phyloP scores from a whole-genome alignment of 176 grass and related monocot species.

The Guadua angustifolia region DNA sequence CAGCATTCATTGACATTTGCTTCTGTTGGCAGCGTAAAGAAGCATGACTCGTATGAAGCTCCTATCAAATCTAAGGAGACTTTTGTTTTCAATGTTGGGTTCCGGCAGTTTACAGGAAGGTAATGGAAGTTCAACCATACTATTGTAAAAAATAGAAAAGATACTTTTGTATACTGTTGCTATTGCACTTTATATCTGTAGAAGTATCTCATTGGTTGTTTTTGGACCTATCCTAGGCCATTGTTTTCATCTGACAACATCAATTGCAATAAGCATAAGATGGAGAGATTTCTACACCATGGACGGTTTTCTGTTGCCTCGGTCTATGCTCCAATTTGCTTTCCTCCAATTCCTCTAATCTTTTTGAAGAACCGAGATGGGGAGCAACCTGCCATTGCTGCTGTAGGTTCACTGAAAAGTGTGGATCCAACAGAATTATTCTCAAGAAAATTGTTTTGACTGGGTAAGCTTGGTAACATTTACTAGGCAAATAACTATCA shows the following conservation, averaged over 20 bases:
- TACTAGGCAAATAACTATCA: background rate
- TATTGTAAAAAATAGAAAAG: background rate
- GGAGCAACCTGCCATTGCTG: slow-evolving; percentile 67
- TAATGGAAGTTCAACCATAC: slow-evolving; percentile 42
- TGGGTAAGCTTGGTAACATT: slow-evolving; percentile 61
- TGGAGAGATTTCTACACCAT: slow-evolving; percentile 94
- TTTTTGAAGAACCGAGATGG: slow-evolving; percentile 74
- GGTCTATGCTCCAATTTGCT: slow-evolving; percentile 85
- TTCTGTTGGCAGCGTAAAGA: slow-evolving; percentile 75
- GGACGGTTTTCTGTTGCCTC: slow-evolving; percentile 90
- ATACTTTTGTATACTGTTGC: slow-evolving; percentile 26
- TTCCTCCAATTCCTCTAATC: slow-evolving; percentile 73
- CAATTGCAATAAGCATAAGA: slow-evolving; percentile 97
- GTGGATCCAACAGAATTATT: slow-evolving; percentile 84
- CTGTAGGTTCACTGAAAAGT: slow-evolving; percentile 77
- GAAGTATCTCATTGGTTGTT: slow-evolving; percentile 30
- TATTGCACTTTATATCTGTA: slow-evolving; percentile 35
- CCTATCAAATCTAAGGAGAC: slow-evolving; percentile 92
- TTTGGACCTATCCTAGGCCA: slow-evolving; percentile 56
- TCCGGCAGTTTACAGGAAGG: slow-evolving; percentile 88
- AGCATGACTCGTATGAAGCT: slow-evolving; percentile 80
- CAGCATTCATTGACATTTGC: slow-evolving; percentile 15
- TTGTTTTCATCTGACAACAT: slow-evolving; percentile 90
- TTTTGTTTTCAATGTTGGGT: slow-evolving; percentile 88
- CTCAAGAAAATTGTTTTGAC: slow-evolving; percentile 96